These are phyloP conservation scores for Linum lewisii DNA, from an alignment of 345 rosid genomes.

Conservation along the genomic window DNA sequence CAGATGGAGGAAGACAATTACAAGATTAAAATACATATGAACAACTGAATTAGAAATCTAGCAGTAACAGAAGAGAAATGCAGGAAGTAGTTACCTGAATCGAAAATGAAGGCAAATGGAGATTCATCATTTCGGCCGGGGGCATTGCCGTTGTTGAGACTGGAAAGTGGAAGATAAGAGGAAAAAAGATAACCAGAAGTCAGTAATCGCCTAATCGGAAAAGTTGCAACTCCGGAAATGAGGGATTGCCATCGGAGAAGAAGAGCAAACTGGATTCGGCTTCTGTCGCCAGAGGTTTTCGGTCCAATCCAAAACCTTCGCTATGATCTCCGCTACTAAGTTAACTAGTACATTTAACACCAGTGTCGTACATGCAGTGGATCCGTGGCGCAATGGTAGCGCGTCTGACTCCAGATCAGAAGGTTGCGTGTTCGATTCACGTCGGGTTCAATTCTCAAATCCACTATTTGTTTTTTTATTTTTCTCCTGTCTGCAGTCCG, in stretches of 20 bases:
- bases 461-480: neutral
- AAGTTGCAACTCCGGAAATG: neutral
- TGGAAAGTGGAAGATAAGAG: neutral
- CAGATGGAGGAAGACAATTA: neutral
- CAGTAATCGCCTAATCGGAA: neutral
- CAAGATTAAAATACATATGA: neutral
- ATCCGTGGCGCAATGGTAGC: constrained; percentile 99
- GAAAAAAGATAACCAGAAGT: neutral
- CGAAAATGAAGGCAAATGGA: constrained; percentile 10
- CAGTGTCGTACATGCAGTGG: constrained; percentile 17
- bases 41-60: neutral
- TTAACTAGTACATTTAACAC: neutral
- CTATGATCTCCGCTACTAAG: neutral
- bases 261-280: neutral
- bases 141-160: neutral
- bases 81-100: constrained; percentile 11
- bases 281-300: neutral
- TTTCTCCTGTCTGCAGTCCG: too few species aligned
- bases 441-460: constrained; percentile 56
- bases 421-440: constrained; percentile 97
- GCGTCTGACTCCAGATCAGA: constrained; percentile 99
- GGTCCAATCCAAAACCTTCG: neutral
- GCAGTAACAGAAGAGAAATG: neutral
- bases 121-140: neutral
- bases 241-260: neutral